phyloP scores from a whole-genome alignment of 176 grass and related monocot species.

The Triticum turgidum region DNA sequence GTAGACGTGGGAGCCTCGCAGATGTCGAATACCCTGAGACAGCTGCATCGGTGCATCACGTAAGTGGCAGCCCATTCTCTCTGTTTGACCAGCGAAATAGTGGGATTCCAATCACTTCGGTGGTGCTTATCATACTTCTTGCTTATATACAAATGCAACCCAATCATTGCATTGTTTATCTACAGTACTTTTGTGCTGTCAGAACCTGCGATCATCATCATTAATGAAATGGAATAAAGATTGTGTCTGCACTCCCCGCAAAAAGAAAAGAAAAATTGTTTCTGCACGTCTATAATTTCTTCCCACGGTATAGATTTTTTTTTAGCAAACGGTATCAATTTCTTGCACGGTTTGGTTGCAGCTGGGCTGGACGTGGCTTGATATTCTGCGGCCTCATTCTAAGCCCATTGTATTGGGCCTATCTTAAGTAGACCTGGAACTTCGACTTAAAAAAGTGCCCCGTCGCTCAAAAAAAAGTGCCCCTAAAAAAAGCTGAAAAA shows the following conservation, averaged over 20 bases:
- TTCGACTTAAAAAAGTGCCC: too few relatives aligned
- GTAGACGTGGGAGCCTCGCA: conserved; percentile 25
- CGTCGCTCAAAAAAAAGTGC: too few relatives aligned
- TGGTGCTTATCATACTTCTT: background rate
- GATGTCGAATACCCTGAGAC: background rate
- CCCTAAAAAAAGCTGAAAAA: too few relatives aligned
- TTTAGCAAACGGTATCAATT: background rate
- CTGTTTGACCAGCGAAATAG: conserved; percentile 39
- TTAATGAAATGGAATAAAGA: background rate
- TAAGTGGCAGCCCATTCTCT: conserved; percentile 38
- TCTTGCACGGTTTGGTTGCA: background rate
- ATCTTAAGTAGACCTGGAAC: background rate
- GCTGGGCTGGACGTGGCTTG: background rate
- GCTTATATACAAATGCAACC: background rate
- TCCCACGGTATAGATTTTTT: background rate
- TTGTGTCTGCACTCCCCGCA: too few relatives aligned
- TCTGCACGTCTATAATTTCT: conserved; percentile 5
- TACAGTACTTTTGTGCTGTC: background rate
- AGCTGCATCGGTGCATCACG: conserved; percentile 20
- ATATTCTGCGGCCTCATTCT: background rate
- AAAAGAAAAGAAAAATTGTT: too few relatives aligned
- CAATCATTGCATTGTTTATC: conserved; percentile 10
- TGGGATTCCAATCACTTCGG: conserved; percentile 38
- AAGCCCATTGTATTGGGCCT: background rate
- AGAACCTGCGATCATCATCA: background rate